These are phyloP conservation scores for Tetradesmus obliquus DNA, from an alignment of 139 green algal genomes.

Conservation along the genomic window DNA sequence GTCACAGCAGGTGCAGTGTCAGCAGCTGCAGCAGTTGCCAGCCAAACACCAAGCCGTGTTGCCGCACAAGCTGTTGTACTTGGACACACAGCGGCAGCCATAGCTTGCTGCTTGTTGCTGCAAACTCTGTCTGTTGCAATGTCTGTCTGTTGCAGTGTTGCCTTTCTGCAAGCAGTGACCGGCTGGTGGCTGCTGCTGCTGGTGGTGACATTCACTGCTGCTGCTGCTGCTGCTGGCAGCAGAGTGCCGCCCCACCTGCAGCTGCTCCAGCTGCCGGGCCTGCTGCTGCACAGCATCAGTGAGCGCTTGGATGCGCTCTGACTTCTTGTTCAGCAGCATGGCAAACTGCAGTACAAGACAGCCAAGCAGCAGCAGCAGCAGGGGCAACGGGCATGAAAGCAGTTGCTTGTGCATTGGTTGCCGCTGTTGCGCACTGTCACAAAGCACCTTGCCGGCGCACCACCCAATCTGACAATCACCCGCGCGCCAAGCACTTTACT, in stretches of 20 bases:
- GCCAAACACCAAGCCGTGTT: no score
- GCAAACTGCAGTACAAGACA: slow-evolving; percentile 21
- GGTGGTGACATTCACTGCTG: background rate
- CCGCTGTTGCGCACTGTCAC: background rate
- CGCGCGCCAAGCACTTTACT: no score
- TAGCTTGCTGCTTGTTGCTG: background rate
- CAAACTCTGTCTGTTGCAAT: no score
- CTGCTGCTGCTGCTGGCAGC: background rate
- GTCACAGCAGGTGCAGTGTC: background rate
- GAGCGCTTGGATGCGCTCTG: background rate
- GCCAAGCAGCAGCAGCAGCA: background rate
- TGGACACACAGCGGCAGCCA: background rate
- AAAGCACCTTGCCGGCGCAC: no score
- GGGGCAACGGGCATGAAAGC: background rate
- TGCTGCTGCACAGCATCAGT: background rate
- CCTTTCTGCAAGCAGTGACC: no score
- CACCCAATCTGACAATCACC: no score
- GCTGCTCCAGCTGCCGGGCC: background rate
- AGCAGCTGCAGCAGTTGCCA: background rate
- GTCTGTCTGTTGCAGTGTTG: no score
- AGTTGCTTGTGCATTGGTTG: no score
- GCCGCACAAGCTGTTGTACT: background rate
- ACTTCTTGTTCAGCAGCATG: slow-evolving; percentile 34
- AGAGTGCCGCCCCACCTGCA: background rate
- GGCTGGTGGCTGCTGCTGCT: no score